Conservation (phyloP, 495 filamentous ascomycete species). For the Aspergillus asperescens region DNA sequence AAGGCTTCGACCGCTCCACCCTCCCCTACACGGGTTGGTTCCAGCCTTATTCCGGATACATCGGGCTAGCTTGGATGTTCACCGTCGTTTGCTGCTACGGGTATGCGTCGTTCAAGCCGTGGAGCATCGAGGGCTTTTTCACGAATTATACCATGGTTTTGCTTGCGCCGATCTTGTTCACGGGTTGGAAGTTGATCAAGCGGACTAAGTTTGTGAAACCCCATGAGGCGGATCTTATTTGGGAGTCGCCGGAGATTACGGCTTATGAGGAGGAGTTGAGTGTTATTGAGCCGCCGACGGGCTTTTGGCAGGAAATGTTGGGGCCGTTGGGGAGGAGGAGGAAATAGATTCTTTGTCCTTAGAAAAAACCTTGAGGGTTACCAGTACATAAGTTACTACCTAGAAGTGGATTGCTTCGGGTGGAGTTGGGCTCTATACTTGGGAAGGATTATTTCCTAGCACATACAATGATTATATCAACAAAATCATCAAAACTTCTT, state of each 20-base stretch:
- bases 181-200: conserved; percentile 52
- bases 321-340: not conserved
- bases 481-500: no score
- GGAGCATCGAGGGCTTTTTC: conserved; percentile 49
- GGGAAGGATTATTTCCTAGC: no score
- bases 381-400: no score
- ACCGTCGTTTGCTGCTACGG: conserved; percentile 46
- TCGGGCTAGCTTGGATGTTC: conserved; percentile 41
- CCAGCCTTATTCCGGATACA: conserved; percentile 52
- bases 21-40: conserved; percentile 53
- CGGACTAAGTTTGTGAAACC: conserved; percentile 46
- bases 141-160: conserved; percentile 53
- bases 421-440: no score
- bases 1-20: conserved; percentile 48
- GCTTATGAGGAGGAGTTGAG: conserved; percentile 20
- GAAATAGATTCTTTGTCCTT: not conserved
- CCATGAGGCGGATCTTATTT: conserved; percentile 48
- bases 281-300: not conserved
- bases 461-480: no score
- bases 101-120: conserved; percentile 50
- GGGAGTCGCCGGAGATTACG: conserved; percentile 37
- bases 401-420: no score
- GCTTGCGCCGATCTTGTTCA: conserved; percentile 42
- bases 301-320: conserved; percentile 10
- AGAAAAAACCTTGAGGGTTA: no score